Evolutionary conservation across 768 basidiomycete species (phyloP), one percentile per base, ranked within the genome.

Genomic region (Termitomyces sp.): DNA sequence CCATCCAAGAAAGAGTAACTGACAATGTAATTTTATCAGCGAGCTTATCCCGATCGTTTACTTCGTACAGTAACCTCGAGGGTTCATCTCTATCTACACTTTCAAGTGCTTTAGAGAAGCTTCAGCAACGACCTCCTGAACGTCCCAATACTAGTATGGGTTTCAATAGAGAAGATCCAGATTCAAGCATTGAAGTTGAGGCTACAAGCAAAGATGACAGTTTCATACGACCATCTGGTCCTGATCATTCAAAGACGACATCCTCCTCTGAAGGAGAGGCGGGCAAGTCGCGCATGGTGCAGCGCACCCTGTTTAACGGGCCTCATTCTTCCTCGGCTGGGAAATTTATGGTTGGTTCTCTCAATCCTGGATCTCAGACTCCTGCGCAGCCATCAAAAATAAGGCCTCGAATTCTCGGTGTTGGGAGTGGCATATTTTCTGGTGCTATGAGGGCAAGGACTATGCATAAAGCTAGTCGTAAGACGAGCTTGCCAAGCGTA

Each of bases 131-230:
- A 0, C 79, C 85, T 2, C 88, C 87, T 3, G 77, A 76, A 24
- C 69, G 87, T 43, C 87, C 89, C 1, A 87, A 26, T 38, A 87
- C 87, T 2, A 88, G 84, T 56, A 70, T 90, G 73, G 89, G 87
- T 33, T 88, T 90, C 67, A 80, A 81, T 53, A 69, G 65, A 36
- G 74, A 76, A 24, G 69, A 67, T 26, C 67, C 69, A 13, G 66
- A 71, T 45, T 66, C 68, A 20, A 68, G 65, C 35, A 36, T 56
- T 22, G 58, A 62, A 45, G 56, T 58, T 6, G 20, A 66, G 45
- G 8, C 38, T 32, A 56, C 49, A 13, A 63, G 59, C 40, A 44
- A 60, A 53, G 55, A 64, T 20, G 58, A 60, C 46, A 53, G 36
- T 18, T 59, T 56, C n/a, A 43, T 61, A 46, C 22, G 40, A 9